Conservation (phyloP, 1,284 basidiomycete species). For the Papiliotrema nemorosa region DNA sequence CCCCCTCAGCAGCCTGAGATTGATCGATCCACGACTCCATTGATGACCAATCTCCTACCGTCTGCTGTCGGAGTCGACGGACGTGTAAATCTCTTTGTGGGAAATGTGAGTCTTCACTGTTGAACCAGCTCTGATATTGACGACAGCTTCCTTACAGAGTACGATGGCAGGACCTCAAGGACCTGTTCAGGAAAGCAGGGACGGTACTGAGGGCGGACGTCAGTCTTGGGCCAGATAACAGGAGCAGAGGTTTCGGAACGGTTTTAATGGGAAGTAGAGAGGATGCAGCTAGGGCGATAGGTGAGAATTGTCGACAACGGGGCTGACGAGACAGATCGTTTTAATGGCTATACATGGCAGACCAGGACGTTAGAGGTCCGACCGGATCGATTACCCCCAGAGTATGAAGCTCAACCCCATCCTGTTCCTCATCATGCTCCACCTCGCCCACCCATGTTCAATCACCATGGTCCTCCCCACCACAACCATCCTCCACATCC, state of each 20-base stretch:
- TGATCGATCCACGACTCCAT: constrained; percentile 37
- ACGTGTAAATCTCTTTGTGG: constrained; percentile 82
- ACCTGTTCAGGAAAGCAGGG: constrained; percentile 90
- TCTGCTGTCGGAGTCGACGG: constrained; percentile 60
- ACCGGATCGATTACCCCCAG: constrained; percentile 67
- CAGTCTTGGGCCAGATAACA: constrained; percentile 83
- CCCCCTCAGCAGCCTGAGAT: constrained; percentile 24
- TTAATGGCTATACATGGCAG: constrained; percentile 89
- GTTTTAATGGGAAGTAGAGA: constrained; percentile 86
- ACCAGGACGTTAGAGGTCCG: constrained; percentile 83
- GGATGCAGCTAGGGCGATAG: constrained; percentile 81
- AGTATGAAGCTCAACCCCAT: constrained; percentile 54
- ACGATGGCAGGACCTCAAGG: constrained; percentile 97
- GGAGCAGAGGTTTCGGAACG: constrained; percentile 88
- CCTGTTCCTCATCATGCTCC: constrained; percentile 10
- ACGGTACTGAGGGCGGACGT: constrained; percentile 94
- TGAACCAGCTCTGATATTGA: constrained; percentile 8
- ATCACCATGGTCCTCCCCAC: constrained; percentile 14
- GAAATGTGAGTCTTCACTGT: constrained; percentile 61
- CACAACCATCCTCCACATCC: constrained; percentile 13
- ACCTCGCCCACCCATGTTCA: constrained; percentile 14
- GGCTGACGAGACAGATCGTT: constrained; percentile 52
- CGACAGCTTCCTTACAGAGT: constrained; percentile 81
- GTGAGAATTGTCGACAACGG: constrained; percentile 27
- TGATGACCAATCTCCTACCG: constrained; percentile 49